Evolutionary conservation across 2,329 filamentous ascomycete species (phyloP), one percentile per base, ranked within the genome.

Genomic region (Sarocladium strictum): DNA sequence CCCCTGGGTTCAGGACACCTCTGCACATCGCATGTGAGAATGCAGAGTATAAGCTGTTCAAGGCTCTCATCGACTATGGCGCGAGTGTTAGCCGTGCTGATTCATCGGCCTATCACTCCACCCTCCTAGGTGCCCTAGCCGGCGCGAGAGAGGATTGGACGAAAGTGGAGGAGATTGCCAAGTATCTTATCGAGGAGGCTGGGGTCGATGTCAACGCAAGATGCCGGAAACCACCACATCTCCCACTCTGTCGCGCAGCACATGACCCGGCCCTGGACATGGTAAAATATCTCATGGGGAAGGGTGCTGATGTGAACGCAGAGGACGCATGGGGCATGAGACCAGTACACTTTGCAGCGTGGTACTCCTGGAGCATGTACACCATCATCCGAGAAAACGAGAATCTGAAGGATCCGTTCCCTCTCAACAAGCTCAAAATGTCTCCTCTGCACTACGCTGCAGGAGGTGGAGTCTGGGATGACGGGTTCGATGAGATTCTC

Each of bases 21-120:
- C 54, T 67, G 1, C 65, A 67, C 11, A 23, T 52, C 7, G 29
- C 49, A 9, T 52, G 49, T 17, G 37, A 17, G 19, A 35, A 17
- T 3, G n/a, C 49, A 5, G 26, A 52, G 3, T 19, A 14, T 4
- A n/a, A 10, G 29, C 29, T 33, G 3, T 52, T 52, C 32, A 24
- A 21, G 14, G 29, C 21, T 19, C 29, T 52, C 21, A 37, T 52
- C 49, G n/a, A 21, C 14, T 7, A 23, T 6, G 49, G 29, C 19
- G 49, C 49, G 11, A 24, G 27, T n/a, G 32, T 52, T 5, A 52
- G 14, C 11, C 27, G 27, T 15, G 49, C 49, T 35, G 49, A 52
- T 12, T 3, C 17, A 21, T 33, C 49, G 21, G 29, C 15, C n/a
- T 38, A 52, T 24, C 29, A 37, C 12, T 35, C 27, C 4, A 52